Base-by-base conservation (phyloP, 768 basidiomycete species). In the Boletus patriciae region DNA sequence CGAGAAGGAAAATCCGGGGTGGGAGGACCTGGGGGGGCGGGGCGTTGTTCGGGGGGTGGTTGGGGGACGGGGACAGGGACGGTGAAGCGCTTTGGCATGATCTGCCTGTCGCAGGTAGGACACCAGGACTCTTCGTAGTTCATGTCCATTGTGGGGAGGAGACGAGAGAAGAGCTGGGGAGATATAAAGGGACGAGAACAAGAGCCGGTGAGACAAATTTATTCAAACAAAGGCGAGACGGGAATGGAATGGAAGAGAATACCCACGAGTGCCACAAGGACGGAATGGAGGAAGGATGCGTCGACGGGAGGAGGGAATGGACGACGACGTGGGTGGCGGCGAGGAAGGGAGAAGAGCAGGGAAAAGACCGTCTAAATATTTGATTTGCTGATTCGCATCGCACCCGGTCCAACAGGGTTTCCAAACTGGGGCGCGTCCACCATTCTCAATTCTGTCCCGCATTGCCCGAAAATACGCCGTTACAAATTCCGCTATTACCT, bases 91-190 rank as follows among this genome's bases (percentile, higher is more conserved):
- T 89, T 90, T n/a, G 91, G 90, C n/a, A 82, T 75, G 62, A 93
- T 91, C 60, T 87, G 86, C 62, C 83, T 77, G 65, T 85, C 82
- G 77, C 91, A 93, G 66, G 82, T 83, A 48, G 88, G 87, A 80
- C 90, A 92, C 87, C 87, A 93, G 54, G 84, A 77, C 59, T 85
- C 80, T 74, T 90, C 89, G 75, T 85, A 78, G 66, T 74, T 67
- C 60, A 69, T 63, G 58, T 67, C 74, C 64, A 72, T 74, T 48
- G 61, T 6, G 50, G 27, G 36, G 46, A 54, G 57, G n/a, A 60
- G 55, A 44, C 55, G 61, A 56, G 31, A 56, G 50, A 57, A 50
- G 15, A 38, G 62, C 11, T 41, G 57, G 23, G 18, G 25, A 15
- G n/a, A 54, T 55, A 67, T 58, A 63, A 58, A 36, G 38, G 48